Evolutionary conservation across 2,329 filamentous ascomycete genomes (phyloP).

Genomic region (Lizonia empirigonia): DNA sequence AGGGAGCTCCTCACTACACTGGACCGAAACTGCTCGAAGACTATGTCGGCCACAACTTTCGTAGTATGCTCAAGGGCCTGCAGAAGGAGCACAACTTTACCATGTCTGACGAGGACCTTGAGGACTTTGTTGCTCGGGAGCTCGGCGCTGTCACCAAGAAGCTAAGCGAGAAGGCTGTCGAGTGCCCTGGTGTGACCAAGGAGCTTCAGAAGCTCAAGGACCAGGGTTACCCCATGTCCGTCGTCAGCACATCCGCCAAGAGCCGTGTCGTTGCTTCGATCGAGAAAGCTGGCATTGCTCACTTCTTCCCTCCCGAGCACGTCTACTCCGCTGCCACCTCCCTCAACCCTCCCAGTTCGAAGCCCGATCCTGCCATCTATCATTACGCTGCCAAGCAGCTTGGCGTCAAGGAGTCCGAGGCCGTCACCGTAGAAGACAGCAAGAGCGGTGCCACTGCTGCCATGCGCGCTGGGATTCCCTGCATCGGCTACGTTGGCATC

Average conservation of each 20-base stretch:
- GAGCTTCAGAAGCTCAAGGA: constrained; percentile 69
- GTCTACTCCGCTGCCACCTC: constrained; percentile 84
- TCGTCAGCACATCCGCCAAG: constrained; percentile 81
- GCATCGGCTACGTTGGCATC: constrained; percentile 83
- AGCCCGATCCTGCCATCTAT: constrained; percentile 91
- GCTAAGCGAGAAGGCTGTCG: constrained; percentile 69
- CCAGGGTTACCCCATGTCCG: constrained; percentile 73
- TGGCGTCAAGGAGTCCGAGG: constrained; percentile 72
- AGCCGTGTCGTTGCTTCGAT: constrained; percentile 78
- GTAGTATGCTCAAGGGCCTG: constrained; percentile 82
- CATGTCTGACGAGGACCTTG: constrained; percentile 70
- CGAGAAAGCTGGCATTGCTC: constrained; percentile 77
- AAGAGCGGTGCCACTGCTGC: constrained; percentile 82
- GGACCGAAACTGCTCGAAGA: constrained; percentile 78
- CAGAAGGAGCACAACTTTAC: constrained; percentile 77
- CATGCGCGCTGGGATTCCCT: constrained; percentile 76
- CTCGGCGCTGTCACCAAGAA: constrained; percentile 84
- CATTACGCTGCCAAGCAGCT: constrained; percentile 75
- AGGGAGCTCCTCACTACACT: constrained; percentile 72
- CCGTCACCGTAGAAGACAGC: constrained; percentile 85
- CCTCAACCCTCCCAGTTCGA: constrained; percentile 78
- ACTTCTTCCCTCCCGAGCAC: constrained; percentile 76
- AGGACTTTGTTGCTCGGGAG: constrained; percentile 75
- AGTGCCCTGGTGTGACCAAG: constrained; percentile 71
- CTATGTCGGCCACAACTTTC: constrained; percentile 94